Evolutionary conservation across 1,284 basidiomycete species (phyloP), one percentile per base, ranked within the genome.

Genomic region (Ustilago tritici): DNA sequence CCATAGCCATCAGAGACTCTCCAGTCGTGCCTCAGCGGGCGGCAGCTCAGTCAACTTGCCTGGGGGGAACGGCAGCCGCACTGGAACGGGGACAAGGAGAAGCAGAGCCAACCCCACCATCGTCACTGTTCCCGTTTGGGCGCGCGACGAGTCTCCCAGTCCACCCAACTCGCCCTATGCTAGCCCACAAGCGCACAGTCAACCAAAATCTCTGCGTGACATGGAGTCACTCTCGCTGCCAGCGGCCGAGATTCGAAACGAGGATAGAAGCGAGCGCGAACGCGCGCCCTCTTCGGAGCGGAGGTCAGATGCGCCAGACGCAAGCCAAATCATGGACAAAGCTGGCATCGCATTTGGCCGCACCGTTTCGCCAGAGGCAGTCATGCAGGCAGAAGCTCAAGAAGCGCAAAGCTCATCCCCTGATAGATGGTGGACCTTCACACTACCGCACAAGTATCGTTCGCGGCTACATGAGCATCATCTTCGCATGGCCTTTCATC

Each of bases 351-450:
- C 59, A 6, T 70, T 70, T 40, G 67, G 66, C 34, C 65, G 61
- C 14, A 58, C 64, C 14, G 49, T 67, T 6, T 63, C 68, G 3
- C 61, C 65, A 12, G 60, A 65, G 47, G 58, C 67, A n/a, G 71
- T 63, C 10, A 53, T 70, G 28, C 41, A 74, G 36, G 55, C 67
- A 28, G 71, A 70, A 53, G 64, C 63, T 1, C 53, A 70, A 34
- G 67, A 74, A 58, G 67, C 65, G 6, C 64, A 70, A 19, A 70
- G 65, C 34, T 65, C 58, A 4, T 61, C 68, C 7, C 78, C 74
- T 12, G 78, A 76, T 15, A 61, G 73, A 17, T 76, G 82, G 81
- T 81, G 81, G 81, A 77, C 80, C 4, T 82, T 84, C 53, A 80
- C 82, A 0, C 62, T 82, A 32, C 82, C 82, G 1, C 66, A 78